Base-by-base conservation (phyloP, 1,284 basidiomycete species). In the Boletus semigastroideus region DNA sequence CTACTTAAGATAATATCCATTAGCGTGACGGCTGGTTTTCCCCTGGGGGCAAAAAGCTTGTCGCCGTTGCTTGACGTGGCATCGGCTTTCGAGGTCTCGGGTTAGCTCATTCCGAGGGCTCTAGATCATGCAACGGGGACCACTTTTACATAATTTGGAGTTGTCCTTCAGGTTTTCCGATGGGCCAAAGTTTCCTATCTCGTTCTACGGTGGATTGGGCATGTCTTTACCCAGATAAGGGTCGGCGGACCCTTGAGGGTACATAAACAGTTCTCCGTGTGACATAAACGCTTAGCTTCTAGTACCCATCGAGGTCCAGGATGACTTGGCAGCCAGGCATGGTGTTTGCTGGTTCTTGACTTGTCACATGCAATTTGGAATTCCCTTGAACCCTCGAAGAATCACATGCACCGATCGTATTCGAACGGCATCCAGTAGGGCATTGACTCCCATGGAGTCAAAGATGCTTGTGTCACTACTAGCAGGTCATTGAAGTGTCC, bases 181-280 rank as follows among this genome's bases (percentile, higher is more conserved):
- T 25, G 46, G 59, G 14, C 31, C 39, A 31, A 25, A 48, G 40
- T 30, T 65, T 50, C 62, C 54, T 51, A 58, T 58, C 49, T 44
- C 16, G 54, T 52, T 42, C 25, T 34, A 22, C 33, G 25, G 34
- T 48, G 19, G 40, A 44, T 42, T 49, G 46, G 48, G 43, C 59
- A 54, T 54, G 53, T 27, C 43, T 49, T 53, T 43, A 46, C 49
- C 48, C 19, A 44, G 49, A 50, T 34, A 38, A 38, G 36, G 36
- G 36, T 38, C 36, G 17, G n/a, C 36, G 17, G 19, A 38, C 17
- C 5, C 19, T 38, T 19, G 17, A 38, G n/a, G 19, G 17, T n/a
- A 38, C 36, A 38, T 19, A 37, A 37, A 4, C 11, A 9, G 36
- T n/a, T 13, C 17, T 37, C n/a, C 17, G 36, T 12, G 36, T 20